phyloP scores from a whole-genome alignment of 805 yeast genomes.

The Brettanomyces custersianus region DNA sequence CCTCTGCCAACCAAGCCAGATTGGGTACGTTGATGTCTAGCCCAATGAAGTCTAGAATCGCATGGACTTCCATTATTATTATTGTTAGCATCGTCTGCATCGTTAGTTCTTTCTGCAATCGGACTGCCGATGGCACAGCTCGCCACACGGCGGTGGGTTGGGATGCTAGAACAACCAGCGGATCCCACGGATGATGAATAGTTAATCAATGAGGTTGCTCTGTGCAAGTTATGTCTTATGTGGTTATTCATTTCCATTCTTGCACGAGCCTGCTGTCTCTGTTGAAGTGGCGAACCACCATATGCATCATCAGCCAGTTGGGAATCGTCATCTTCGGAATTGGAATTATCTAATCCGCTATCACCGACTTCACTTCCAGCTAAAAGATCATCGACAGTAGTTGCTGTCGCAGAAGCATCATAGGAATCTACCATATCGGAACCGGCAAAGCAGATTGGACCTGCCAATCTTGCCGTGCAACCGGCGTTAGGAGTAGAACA shows the following conservation, averaged over 20 bases:
- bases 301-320: constrained; percentile 14
- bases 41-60: no score
- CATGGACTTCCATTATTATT: no score
- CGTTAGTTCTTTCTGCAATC: no score
- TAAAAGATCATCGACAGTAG: constrained; percentile 3
- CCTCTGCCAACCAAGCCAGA: no score
- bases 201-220: constrained; percentile 17
- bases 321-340: constrained; percentile 6
- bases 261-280: constrained; percentile 10
- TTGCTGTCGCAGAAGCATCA: constrained; percentile 1
- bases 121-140: no score
- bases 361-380: constrained; percentile 3
- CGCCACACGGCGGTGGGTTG: no score
- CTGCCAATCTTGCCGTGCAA: not conserved
- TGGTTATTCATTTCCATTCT: constrained; percentile 11
- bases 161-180: no score
- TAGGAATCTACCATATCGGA: not conserved
- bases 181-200: constrained; percentile 1
- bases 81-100: no score
- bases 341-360: not conserved
- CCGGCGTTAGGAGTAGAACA: constrained; percentile 1
- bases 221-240: constrained; percentile 16
- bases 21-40: no score
- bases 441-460: no score
- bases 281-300: constrained; percentile 34